phyloP scores from a whole-genome alignment of 1,284 basidiomycete species.

The Exsudoporus floridanus region DNA sequence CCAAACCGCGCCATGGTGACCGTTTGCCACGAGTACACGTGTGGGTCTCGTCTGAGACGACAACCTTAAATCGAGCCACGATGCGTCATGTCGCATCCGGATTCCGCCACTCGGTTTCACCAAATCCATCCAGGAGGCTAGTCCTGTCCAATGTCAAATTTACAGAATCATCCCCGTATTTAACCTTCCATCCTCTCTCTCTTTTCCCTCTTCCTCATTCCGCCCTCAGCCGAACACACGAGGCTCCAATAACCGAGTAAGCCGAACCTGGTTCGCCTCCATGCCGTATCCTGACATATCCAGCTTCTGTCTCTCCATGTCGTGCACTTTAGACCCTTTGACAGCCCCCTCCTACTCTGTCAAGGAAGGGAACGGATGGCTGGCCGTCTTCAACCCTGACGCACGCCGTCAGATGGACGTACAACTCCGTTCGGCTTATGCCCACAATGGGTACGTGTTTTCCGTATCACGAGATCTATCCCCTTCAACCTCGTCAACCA shows the following conservation, averaged over 20 bases:
- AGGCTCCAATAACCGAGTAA: neutral
- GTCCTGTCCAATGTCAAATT: conserved; percentile 8
- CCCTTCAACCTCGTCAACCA: conserved; percentile 13
- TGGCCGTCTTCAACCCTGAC: conserved; percentile 38
- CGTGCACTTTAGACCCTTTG: conserved; percentile 30
- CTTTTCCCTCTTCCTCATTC: neutral
- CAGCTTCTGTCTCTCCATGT: conserved; percentile 19
- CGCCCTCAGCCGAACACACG: no score
- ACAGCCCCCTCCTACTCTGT: conserved; percentile 35
- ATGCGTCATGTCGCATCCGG: neutral
- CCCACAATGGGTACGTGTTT: conserved; percentile 33
- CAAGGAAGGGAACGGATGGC: conserved; percentile 39
- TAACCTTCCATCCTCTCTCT: neutral
- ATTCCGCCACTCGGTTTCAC: conserved; percentile 7
- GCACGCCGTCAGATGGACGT: conserved; percentile 40
- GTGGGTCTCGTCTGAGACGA: conserved; percentile 5
- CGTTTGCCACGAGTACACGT: neutral
- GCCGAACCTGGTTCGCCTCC: neutral
- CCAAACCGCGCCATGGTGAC: neutral
- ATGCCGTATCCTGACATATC: conserved; percentile 8
- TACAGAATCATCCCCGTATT: neutral
- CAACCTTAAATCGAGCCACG: conserved; percentile 4
- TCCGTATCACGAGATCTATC: neutral
- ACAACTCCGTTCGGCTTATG: conserved; percentile 25
- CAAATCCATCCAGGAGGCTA: conserved; percentile 7